A percentile compares a stretch with the other conserved stretches of the same genome.
Evolutionary conservation across 2,329 filamentous ascomycete genomes (phyloP).

Genomic region (Ceratocystis albifundus): DNA sequence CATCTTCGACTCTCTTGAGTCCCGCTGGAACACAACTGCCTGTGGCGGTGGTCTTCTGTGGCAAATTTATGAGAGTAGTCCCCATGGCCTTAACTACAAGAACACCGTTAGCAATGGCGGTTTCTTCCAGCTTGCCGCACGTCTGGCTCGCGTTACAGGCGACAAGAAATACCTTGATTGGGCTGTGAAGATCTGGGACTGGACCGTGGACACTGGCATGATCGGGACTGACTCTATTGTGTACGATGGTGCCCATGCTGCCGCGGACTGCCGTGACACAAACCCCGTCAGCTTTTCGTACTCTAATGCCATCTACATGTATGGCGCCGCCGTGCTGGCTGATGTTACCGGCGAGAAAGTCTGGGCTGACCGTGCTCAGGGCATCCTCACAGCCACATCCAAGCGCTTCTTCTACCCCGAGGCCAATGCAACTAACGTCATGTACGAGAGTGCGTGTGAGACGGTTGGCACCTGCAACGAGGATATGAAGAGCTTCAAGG

Average conservation of each 20-base stretch:
- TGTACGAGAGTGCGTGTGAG: conserved; percentile 59
- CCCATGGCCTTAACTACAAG: conserved; percentile 68
- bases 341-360: conserved; percentile 44
- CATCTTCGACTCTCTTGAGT: conserved; percentile 58
- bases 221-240: conserved; percentile 45
- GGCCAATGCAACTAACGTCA: conserved; percentile 44
- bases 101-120: conserved; percentile 66
- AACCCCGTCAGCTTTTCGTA: conserved; percentile 53
- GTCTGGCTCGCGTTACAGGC: conserved; percentile 57
- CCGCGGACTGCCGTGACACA: conserved; percentile 42
- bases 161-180: conserved; percentile 55
- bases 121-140: conserved; percentile 71
- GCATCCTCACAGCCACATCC: conserved; percentile 40
- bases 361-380: conserved; percentile 44
- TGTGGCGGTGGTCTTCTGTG: conserved; percentile 66
- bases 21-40: conserved; percentile 54
- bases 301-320: conserved; percentile 53
- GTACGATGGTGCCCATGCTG: conserved; percentile 50
- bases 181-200: conserved; percentile 57
- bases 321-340: conserved; percentile 52
- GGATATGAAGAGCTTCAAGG: conserved; percentile 59
- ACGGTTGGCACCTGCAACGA: conserved; percentile 43
- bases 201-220: conserved; percentile 46
- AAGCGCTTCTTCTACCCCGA: conserved; percentile 44
- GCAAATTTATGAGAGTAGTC: conserved; percentile 69